Base-by-base conservation (phyloP, 2,329 filamentous ascomycete genomes). In the Simplicillium aogashimaense region DNA sequence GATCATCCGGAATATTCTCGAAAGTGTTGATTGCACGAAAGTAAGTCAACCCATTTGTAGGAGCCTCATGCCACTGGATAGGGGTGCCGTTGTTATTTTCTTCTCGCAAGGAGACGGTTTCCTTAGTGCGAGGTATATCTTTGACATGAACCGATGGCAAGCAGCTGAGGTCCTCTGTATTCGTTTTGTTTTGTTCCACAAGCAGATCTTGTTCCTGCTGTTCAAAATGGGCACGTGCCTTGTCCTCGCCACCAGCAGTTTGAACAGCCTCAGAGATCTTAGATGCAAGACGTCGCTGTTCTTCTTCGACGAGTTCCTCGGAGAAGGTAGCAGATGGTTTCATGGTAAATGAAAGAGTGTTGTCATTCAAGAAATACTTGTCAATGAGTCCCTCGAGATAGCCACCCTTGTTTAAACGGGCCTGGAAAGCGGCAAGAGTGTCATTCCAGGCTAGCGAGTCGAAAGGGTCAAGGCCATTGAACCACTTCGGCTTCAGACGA, bases 41-140 rank as follows among this genome's bases (percentile, higher is more conserved):
- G 58, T 98, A 98, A 2, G 90, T 97, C 43, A 98, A 66, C 0
- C 92, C 92, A 52, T 98, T 98, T 0, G 92, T 98, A 2, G 87
- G 85, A 7, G 89, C 87, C 59, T 94, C 86, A 38, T 83, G 81
- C 88, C 89, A 95, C 52, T 95, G 86, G 4, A 92, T 77, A 35
- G 82, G 78, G 32, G 83, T 74, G 30, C 74, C 72, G 33, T 76
- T 73, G 9, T 83, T 58, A 10, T 67, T 65, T n/a, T 83, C 77
- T 46, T 90, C 85, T 40, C 75, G 74, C 32, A 81, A 53, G 3
- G 65, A 53, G 0, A 72, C 59, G 0, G 64, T 61, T 52, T 89
- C 83, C 55, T 85, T 86, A 45, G 76, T 67, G 40, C 89, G 76
- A 1, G 87, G 84, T 43, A 98, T 97, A 52, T 98, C 92, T 47